Base-by-base conservation (phyloP, 2,329 filamentous ascomycete species). In the Penicillium decumbens region DNA sequence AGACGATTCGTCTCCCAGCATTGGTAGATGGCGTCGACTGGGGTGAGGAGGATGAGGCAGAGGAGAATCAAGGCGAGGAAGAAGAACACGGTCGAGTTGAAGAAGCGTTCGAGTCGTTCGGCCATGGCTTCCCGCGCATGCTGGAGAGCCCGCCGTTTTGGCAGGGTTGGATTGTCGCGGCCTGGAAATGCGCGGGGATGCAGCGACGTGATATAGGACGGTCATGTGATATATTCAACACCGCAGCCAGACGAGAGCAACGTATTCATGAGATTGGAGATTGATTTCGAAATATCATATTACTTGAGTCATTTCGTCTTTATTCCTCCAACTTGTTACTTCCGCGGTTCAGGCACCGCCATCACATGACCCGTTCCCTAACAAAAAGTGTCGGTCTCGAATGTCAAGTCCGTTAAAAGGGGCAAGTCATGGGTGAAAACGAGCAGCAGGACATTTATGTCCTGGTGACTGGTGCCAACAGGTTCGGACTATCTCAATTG, bases 401-500 rank as follows among this genome's bases (percentile, higher is more conserved):
- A 23, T 32, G 27, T 45, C 13, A 45, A 49, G 18, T 47, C 43
- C 33, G 43, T 3, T 38, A 49, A 44, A 48, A 38, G 38, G 30
- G 42, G 42, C n/a, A 52, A 43, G 39, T 28, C 33, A 64, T 56
- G 60, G 47, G 37, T 43, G 54, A 44, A 37, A 53, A 41, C 47
- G 50, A 53, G 43, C 54, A 54, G 29, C 50, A 63, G 27, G 60
- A 66, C 33, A 61, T 63, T 35, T 70, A 68, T 65, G 82, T 89
- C 7, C 76, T 95, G 33, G 81, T 95, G 35, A 95, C 89, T 0
- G 89, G 89, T 45, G 88, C 88, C 30, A 95, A 95, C 71, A 91
- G 88, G 89, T 91, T 78, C 49, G 41, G 24, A 13, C n/a, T 10
- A n/a, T 29, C 25, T 18, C 45, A 39, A 47, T 39, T 37, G 15